Percentiles rank a stretch among this genome's conserved stretches.
Conservation (phyloP, 2,329 filamentous ascomycete species). For the Colletotrichum spaethianum region DNA sequence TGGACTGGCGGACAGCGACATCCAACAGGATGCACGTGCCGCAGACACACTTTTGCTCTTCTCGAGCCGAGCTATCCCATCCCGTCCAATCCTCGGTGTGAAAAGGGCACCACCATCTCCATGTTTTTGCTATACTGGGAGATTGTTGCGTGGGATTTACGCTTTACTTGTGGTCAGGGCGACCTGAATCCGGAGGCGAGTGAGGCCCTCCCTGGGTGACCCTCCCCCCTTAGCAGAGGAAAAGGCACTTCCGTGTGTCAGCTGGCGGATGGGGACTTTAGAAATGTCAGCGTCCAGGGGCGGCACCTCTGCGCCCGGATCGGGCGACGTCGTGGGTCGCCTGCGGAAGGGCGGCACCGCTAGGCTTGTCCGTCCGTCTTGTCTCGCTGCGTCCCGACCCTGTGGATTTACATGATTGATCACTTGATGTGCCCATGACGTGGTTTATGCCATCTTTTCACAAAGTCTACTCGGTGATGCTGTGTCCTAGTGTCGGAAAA, state of each 20-base stretch:
- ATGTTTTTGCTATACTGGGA: neutral
- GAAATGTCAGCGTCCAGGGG: slow-evolving; percentile 14
- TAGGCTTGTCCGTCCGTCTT: slow-evolving; percentile 22
- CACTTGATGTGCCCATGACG: neutral
- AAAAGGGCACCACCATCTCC: slow-evolving; percentile 8
- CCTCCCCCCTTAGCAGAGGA: neutral
- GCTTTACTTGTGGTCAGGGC: neutral
- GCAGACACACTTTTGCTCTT: slow-evolving; percentile 13
- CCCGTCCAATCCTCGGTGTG: slow-evolving; percentile 15
- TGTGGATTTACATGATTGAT: slow-evolving; percentile 1
- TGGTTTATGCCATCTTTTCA: neutral
- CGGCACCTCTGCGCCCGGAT: slow-evolving; percentile 29
- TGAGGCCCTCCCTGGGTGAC: neutral
- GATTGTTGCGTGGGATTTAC: neutral
- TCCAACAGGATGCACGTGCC: slow-evolving; percentile 25
- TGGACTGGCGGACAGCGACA: neutral
- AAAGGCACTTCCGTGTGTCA: slow-evolving; percentile 27
- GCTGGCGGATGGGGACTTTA: slow-evolving; percentile 27
- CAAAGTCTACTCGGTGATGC: neutral
- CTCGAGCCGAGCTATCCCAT: neutral
- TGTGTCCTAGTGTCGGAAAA: neutral
- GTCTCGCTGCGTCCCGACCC: slow-evolving; percentile 22
- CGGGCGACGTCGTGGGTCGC: slow-evolving; percentile 37
- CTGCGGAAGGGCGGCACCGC: slow-evolving; percentile 36
- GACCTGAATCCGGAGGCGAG: neutral